A percentile compares a stretch with the other conserved stretches of the same genome.
Evolutionary conservation across 1,139 yeast genomes (phyloP).

Genomic region (Yamadazyma pseudoaaseri): DNA sequence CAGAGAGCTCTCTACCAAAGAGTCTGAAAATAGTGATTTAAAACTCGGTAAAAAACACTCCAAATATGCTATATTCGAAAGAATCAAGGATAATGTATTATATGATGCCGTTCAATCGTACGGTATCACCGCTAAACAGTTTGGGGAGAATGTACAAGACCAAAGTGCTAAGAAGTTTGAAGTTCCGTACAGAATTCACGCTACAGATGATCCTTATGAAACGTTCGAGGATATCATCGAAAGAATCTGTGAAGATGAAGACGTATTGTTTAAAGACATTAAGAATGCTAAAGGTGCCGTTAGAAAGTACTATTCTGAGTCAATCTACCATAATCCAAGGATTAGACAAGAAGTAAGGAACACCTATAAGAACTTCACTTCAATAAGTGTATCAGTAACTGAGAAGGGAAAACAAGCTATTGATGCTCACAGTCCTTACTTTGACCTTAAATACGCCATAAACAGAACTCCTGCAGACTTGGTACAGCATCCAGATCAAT

Average conservation of each 20-base stretch:
- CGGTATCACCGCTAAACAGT: slow-evolving; percentile 76
- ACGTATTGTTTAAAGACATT: slow-evolving; percentile 56
- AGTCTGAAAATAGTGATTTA: slow-evolving; percentile 13
- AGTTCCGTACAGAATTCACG: slow-evolving; percentile 62
- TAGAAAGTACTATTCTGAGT: slow-evolving; percentile 73
- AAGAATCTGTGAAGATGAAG: slow-evolving; percentile 52
- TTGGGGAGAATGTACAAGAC: slow-evolving; percentile 81
- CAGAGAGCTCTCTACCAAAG: slow-evolving; percentile 35
- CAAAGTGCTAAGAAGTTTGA: slow-evolving; percentile 46
- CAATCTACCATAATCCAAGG: slow-evolving; percentile 77
- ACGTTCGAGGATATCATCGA: slow-evolving; percentile 67
- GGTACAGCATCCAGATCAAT: slow-evolving; percentile 71
- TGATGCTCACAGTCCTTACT: slow-evolving; percentile 77
- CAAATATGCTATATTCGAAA: slow-evolving; percentile 71
- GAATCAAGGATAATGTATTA: slow-evolving; percentile 65
- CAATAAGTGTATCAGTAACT: slow-evolving; percentile 73
- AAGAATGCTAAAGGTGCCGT: slow-evolving; percentile 73
- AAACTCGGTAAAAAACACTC: slow-evolving; percentile 56
- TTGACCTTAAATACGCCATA: slow-evolving; percentile 87
- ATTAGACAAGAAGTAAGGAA: slow-evolving; percentile 74
- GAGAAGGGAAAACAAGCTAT: slow-evolving; percentile 85
- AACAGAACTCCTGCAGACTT: slow-evolving; percentile 77
- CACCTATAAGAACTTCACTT: slow-evolving; percentile 65
- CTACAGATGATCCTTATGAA: slow-evolving; percentile 69
- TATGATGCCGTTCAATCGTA: slow-evolving; percentile 69